These are phyloP conservation scores for Bertia moriformis DNA, from an alignment of 2,329 filamentous ascomycete species.

Conservation along the genomic window DNA sequence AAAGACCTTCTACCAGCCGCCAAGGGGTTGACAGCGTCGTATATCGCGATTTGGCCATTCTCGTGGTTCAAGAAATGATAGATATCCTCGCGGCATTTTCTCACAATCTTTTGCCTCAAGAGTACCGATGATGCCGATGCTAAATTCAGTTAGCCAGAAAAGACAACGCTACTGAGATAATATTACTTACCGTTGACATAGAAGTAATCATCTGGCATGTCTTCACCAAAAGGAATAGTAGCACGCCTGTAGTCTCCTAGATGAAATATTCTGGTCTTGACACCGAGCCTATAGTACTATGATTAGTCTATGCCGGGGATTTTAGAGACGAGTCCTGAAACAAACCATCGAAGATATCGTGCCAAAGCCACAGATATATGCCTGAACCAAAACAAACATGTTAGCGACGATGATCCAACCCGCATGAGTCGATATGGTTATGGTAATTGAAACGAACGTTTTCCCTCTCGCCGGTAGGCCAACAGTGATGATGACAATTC, in stretches of 20 bases:
- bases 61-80: conserved; percentile 62
- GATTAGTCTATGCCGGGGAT: neutral
- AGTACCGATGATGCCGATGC: conserved; percentile 49
- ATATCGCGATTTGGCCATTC: conserved; percentile 65
- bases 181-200: conserved; percentile 42
- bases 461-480: conserved; percentile 61
- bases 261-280: conserved; percentile 66
- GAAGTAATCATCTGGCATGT: conserved; percentile 65
- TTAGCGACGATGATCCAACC: neutral
- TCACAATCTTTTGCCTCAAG: conserved; percentile 58
- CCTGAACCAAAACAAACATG: conserved; percentile 17
- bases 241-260: conserved; percentile 61
- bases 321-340: conserved; percentile 5
- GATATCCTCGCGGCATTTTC: conserved; percentile 63
- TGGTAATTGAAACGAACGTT: conserved; percentile 39
- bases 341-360: conserved; percentile 55
- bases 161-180: neutral
- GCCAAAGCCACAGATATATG: conserved; percentile 62
- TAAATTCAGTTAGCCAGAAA: neutral
- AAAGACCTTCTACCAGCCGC: conserved; percentile 49
- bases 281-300: conserved; percentile 38
- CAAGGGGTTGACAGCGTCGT: conserved; percentile 62
- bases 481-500: conserved; percentile 63
- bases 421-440: no score
- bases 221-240: conserved; percentile 38